phyloP scores from a whole-genome alignment of 176 grass and related monocot genomes.

The Lolium perenne region DNA sequence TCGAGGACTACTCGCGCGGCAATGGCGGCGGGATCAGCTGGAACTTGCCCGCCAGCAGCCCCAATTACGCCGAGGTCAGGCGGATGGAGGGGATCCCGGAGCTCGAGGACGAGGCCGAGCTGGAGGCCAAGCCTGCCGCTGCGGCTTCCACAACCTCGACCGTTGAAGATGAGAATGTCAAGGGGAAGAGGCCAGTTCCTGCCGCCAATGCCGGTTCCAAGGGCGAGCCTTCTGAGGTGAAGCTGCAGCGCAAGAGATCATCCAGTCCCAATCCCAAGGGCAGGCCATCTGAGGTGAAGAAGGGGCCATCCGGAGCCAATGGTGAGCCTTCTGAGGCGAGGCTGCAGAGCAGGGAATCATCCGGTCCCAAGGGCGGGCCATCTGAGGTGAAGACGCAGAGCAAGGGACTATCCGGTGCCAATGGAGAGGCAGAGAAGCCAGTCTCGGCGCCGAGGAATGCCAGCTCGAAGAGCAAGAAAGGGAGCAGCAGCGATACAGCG shows the following conservation, averaged over 20 bases:
- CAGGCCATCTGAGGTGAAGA: too few relatives aligned
- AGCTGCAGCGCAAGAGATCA: slow-evolving; percentile 19
- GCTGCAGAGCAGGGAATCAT: too few relatives aligned
- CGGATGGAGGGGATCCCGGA: slow-evolving; percentile 91
- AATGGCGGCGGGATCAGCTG: neutral
- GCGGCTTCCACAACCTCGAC: neutral
- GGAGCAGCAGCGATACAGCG: slow-evolving; percentile 22
- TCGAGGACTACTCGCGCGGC: slow-evolving; percentile 39
- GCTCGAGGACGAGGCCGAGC: slow-evolving; percentile 74
- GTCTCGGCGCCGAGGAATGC: slow-evolving; percentile 10
- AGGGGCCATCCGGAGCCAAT: too few relatives aligned
- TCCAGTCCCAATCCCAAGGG: neutral
- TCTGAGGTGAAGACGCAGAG: too few relatives aligned
- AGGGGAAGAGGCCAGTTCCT: slow-evolving; percentile 38
- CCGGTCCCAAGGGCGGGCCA: too few relatives aligned
- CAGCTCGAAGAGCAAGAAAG: slow-evolving; percentile 43
- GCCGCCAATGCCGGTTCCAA: neutral
- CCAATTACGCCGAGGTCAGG: slow-evolving; percentile 65
- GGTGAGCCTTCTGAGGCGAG: too few relatives aligned
- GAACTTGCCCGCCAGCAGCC: slow-evolving; percentile 51
- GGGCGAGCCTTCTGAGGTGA: slow-evolving; percentile 10
- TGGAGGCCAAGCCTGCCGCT: slow-evolving; percentile 17
- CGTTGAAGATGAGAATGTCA: slow-evolving; percentile 18
- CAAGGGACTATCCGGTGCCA: too few relatives aligned
- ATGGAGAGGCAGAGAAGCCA: neutral